Base-by-base conservation (phyloP, 2,329 filamentous ascomycete genomes). In the Scorias spongiosa region DNA sequence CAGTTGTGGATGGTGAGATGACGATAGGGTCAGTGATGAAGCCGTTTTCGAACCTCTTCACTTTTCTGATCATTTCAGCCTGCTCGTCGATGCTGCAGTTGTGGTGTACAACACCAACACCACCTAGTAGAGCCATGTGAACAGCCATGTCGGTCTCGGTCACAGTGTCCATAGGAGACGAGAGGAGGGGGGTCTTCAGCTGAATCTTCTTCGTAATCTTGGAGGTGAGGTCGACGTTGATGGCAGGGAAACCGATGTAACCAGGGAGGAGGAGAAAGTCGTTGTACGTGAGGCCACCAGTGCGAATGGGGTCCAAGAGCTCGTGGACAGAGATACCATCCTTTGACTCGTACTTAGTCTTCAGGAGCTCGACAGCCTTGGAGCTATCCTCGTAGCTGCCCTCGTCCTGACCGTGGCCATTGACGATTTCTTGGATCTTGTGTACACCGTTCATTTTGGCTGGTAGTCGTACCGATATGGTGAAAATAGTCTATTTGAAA, bases 91-190 rank as follows among this genome's bases (percentile, higher is more conserved):
- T 77, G n/a, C 88, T 91, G 76, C 91, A 98, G 74, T 98, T 98
- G 77, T 98, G 91, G 74, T 98, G 91, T 55, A 98, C 93, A 56
- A 98, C 87, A 69, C 91, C 85, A 14, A 93, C 72, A 58, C 85
- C 85, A 57, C 85, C 85, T 61, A 91, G 81, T 29, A 91, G 75
- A 42, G 85, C 85, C 75, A 93, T 94, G 70, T 95, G 85, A 57
- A 98, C 96, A 52, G 91, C 93, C 93, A 98, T 98, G 65, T 93
- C 89, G 69, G 94, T 84, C 72, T 98, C 91, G 38, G 93, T 98
- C 63, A 98, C 91, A 9, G 91, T 98, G 71, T 98, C 91, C 91
- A 98, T 98, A 58, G 93, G 91, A 34, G 91, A 96, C 40, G 91
- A 98, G 52, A 96, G 78, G 60, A 98, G 88, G 48, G 91, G 91